Base-by-base conservation (phyloP, 179 eudicot species). In the Camellia oleifera region DNA sequence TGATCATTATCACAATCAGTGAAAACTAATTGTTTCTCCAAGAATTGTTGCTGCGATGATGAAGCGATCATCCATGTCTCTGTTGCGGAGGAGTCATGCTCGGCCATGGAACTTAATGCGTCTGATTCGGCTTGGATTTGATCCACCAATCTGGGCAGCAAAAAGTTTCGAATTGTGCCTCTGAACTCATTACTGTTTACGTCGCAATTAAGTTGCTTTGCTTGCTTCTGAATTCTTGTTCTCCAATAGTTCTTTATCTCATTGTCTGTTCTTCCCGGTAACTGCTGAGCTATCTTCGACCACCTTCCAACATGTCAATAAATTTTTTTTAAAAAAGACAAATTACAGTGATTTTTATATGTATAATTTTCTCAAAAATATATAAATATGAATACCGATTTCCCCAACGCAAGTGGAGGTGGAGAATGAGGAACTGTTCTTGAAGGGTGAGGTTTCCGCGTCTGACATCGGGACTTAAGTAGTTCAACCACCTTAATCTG, bases 181-280 rank as follows among this genome's bases (percentile, higher is more conserved):
- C 88, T 88, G 84, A 93, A 93, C 85, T 90, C 88, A 87, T 86
- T 83, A 91, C 92, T 93, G 82, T 93, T 93, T 61, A 90, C 91
- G 76, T 93, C 93, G 78, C 91, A 91, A 84, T 91, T 91, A 65
- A 93, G 92, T 65, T 90, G 95, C 78, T 91, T 91, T 3, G 97
- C 97, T 77, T 87, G 92, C 81, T 93, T 93, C 75, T 93, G 92
- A 23, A 93, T 93, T 5, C 95, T 80, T 0, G 97, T 93, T 72
- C 95, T 82, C 97, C 95, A 93, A 64, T 93, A 93, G 76, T 93
- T 93, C 77, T 93, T 93, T 11, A 93, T 89, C 82, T 93, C 97
- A 17, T 93, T 93, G 72, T 93, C 97, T 0, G 97, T 93, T 79
- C 97, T 86, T 61, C 97, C 97, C 0, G 97, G 97, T 10, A 93